These are phyloP conservation scores for Pythium dissimile DNA, from an alignment of 352 stramenopile species.

Conservation along the genomic window DNA sequence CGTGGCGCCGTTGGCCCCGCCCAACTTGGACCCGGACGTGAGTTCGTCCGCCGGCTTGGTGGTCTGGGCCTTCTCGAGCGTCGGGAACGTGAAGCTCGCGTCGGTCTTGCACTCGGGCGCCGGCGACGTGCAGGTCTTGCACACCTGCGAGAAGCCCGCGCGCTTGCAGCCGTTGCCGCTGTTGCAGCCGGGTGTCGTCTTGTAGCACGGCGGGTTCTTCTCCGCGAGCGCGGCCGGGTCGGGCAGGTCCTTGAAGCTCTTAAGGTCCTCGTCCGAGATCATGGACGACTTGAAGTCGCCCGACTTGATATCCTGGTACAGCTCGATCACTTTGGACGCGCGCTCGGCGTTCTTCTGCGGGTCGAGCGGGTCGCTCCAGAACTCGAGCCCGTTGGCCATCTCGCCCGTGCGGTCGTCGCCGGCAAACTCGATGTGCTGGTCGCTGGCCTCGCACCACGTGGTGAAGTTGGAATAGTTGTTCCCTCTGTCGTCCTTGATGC, in stretches of 20 bases:
- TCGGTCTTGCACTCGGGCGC: constrained; percentile 38
- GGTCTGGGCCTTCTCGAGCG: constrained; percentile 49
- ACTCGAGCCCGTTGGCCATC: constrained; percentile 40
- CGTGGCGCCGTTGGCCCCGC: constrained; percentile 10
- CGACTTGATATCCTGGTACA: constrained; percentile 40
- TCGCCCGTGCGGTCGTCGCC: constrained; percentile 32
- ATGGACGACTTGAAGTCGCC: constrained; percentile 33
- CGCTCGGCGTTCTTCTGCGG: constrained; percentile 44
- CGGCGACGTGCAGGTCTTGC: constrained; percentile 39
- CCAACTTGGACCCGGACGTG: constrained; percentile 19
- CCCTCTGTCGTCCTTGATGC: constrained; percentile 44
- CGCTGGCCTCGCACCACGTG: constrained; percentile 54
- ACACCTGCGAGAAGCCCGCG: constrained; percentile 70
- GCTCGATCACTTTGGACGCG: constrained; percentile 38
- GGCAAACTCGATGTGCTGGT: constrained; percentile 57
- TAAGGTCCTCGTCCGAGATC: constrained; percentile 32
- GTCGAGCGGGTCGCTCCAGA: constrained; percentile 69
- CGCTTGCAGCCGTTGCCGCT: constrained; percentile 60
- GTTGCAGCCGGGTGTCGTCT: constrained; percentile 47
- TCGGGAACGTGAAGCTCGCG: constrained; percentile 54
- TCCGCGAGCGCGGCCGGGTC: constrained; percentile 36
- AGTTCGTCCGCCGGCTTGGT: constrained; percentile 6
- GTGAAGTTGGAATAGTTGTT: constrained; percentile 62
- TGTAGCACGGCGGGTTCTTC: constrained; percentile 69
- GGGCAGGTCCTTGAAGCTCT: constrained; percentile 46